Evolutionary conservation across 73 alveolate species (phyloP), one percentile per base, ranked within the genome.

Genomic region (Blepharisma japonicum): DNA sequence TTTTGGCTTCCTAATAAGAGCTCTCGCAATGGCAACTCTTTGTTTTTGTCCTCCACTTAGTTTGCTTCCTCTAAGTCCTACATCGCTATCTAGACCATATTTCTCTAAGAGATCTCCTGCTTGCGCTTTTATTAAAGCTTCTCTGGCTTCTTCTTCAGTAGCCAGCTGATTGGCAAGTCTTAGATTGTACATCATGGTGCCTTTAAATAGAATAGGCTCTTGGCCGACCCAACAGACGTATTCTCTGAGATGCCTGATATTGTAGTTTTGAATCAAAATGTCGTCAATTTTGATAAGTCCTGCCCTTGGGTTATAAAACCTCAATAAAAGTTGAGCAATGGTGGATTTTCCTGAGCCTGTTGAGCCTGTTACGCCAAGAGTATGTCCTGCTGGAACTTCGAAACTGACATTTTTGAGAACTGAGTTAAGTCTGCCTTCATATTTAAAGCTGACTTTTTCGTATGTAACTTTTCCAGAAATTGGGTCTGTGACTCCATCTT

Each of bases 161-260:
- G 96, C 95, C 53, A 86, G 83, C 6, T 88, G 87, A 21, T 90
- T 83, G 18, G 98, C 98, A 74, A 83, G 91, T 71, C 80, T 66
- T 1, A 95, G 54, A 88, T 95, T 95, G 68, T 91, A 95, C 68
- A 80, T 82, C 6, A 94, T 91, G 56, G 97, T 76, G 48, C 92
- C 71, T 68, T 91, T 89, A 81, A 90, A 93, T 79, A 94, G 70
- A 6, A 89, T 71, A 6, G 98, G 98, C 68, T 94, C 97, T 81
- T 94, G 92, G 9, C 90, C 84, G 5, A 87, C 91, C 53, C 86
- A 61, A 20, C 92, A 91, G 6, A 91, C 76, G 20, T 78, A 68
- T 80, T 81, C 81, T 4, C 68, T 6, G 0, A 48, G 5, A 14
- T 61, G 54, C 0, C 49, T 48, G 6, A 5, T 32, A 21, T 72